Evolutionary conservation across 2,329 filamentous ascomycete genomes (phyloP), one percentile per base, ranked within the genome.

Genomic region (Fusarium humuli): DNA sequence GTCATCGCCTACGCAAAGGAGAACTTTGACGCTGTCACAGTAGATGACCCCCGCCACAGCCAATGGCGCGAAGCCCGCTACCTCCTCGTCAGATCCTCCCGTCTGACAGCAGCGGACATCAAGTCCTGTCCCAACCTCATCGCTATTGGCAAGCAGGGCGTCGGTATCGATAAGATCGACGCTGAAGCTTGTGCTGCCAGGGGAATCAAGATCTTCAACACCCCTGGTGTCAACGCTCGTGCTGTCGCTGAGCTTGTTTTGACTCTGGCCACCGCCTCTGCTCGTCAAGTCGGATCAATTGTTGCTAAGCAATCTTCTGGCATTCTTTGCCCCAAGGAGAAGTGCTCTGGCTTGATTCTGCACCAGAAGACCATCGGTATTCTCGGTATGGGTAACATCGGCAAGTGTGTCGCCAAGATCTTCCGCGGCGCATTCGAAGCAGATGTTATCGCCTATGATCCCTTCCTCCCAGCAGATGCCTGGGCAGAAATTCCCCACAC

Each of bases 141-240:
- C 12, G 83, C 82, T 5, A 80, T 85, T 37, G 81, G 81, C 57
- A 85, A 85, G 71, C 83, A 85, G 32, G 83, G 83, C 2, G 82
- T 83, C 11, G 83, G 83, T 1, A 80, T 84, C 40, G 82, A 85
- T 59, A 84, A 82, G 56, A 83, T 83, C 32, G 82, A 85, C 56
- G 70, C 73, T 14, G 71, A 72, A 0, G 82, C 83, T 5, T 83
- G 82, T 55, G 66, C 73, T 6, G 71, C 75, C 4, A 76, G 79
- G 0, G 79, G 77, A 1, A 81, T 85, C 67, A 78, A 78, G n/a
- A 80, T 85, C 29, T 78, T 82, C 67, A 85, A 85, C 61, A 85
- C 83, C 0, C 83, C 83, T 0, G 83, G 82, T 3, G 79, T 83
- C 1, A 85, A 82, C 62, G 79, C 80, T 0, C 78, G 79, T 3